phyloP scores from a whole-genome alignment of 148 eudicot species.

The Nepenthes mirabilis region DNA sequence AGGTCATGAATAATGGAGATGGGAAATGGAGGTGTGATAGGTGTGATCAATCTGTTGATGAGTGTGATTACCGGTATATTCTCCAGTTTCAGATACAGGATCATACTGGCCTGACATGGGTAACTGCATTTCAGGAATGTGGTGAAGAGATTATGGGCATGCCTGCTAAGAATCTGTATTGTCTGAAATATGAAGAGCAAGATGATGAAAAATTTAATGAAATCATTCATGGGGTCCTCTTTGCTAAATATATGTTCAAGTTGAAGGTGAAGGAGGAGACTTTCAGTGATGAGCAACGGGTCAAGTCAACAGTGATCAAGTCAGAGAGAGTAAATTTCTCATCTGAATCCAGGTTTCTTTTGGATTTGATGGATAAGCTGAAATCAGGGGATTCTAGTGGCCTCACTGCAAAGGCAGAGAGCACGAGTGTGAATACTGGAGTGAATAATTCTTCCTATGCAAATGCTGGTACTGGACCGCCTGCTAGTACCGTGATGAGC shows the following conservation, averaged over 20 bases:
- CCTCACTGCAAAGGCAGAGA: constrained; percentile 16
- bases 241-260: constrained; percentile 51
- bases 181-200: constrained; percentile 53
- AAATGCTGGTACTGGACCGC: constrained; percentile 14
- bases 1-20: constrained; percentile 83
- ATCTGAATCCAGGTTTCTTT: constrained; percentile 43
- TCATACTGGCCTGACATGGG: constrained; percentile 85
- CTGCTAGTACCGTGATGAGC: constrained; percentile 14
- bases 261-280: constrained; percentile 93
- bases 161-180: constrained; percentile 57
- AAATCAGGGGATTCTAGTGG: constrained; percentile 23
- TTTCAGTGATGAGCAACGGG: constrained; percentile 72
- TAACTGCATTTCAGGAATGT: constrained; percentile 77
- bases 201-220: constrained; percentile 61
- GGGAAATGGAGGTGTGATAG: constrained; percentile 90
- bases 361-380: constrained; percentile 34
- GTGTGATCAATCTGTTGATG: constrained; percentile 73
- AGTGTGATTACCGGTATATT: constrained; percentile 80
- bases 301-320: constrained; percentile 76
- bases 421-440: constrained; percentile 10
- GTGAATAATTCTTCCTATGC: constrained; percentile 14
- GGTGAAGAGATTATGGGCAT: constrained; percentile 80
- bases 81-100: constrained; percentile 90
- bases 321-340: constrained; percentile 46
- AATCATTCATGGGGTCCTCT: constrained; percentile 30